Evolutionary conservation across 2,329 filamentous ascomycete species (phyloP).

Genomic region (Xylaria sp.): DNA sequence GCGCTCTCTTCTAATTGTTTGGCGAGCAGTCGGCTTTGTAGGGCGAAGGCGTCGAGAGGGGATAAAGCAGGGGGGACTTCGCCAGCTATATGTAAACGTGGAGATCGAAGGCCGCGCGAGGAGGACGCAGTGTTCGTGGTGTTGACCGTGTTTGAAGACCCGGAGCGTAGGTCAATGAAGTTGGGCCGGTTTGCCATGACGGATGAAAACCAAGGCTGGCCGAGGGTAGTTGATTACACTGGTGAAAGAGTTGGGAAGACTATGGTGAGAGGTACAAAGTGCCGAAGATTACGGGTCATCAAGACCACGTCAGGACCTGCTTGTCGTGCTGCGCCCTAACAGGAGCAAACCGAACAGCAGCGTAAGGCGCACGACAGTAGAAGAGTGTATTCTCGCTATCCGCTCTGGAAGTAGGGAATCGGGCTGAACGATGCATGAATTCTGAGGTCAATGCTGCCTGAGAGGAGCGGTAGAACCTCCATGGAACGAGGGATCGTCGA

Average conservation of each 20-base stretch:
- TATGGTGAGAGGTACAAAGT: slow-evolving; percentile 6
- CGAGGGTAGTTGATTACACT: slow-evolving; percentile 5
- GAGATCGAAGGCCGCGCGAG: slow-evolving; percentile 68
- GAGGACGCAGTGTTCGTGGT: too few relatives aligned
- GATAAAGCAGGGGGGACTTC: slow-evolving; percentile 89
- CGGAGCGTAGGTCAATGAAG: slow-evolving; percentile 64
- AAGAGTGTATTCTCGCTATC: background rate
- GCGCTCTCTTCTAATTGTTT: slow-evolving; percentile 83
- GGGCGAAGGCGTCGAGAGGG: slow-evolving; percentile 91
- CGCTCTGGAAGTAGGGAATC: slow-evolving; percentile 8
- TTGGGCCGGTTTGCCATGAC: slow-evolving; percentile 63
- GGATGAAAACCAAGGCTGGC: background rate
- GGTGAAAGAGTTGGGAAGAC: background rate
- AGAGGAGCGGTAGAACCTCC: slow-evolving; percentile 26
- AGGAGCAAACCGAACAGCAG: slow-evolving; percentile 3
- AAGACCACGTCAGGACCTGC: slow-evolving; percentile 16
- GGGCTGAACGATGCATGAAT: slow-evolving; percentile 33
- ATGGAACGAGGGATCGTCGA: slow-evolving; percentile 34
- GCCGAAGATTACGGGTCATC: slow-evolving; percentile 12
- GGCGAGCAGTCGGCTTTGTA: slow-evolving; percentile 86
- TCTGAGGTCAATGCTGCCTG: slow-evolving; percentile 32
- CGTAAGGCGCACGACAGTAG: background rate
- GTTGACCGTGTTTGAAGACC: slow-evolving; percentile 57
- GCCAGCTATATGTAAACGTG: slow-evolving; percentile 76
- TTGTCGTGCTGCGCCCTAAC: slow-evolving; percentile 6